Conservation (phyloP, 208 protist genomes). For the Spongospora subterranea region DNA sequence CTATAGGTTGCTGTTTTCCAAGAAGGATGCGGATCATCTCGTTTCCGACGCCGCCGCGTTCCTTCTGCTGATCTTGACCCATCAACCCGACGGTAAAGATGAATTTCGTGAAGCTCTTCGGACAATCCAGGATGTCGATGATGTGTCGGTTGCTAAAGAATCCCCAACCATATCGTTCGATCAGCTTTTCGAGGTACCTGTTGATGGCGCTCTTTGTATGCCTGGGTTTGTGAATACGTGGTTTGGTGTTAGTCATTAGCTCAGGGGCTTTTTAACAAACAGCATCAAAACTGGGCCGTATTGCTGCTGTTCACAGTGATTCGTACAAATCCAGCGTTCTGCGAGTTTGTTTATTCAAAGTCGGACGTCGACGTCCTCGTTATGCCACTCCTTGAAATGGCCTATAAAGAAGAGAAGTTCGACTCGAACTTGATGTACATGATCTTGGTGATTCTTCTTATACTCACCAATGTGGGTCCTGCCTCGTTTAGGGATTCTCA, state of each 20-base stretch:
- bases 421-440: conserved; percentile 37
- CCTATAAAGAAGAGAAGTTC: conserved; percentile 27
- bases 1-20: conserved; percentile 11
- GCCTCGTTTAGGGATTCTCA: neutral
- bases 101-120: neutral
- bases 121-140: neutral
- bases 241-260: neutral
- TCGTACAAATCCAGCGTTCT: neutral
- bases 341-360: conserved; percentile 47
- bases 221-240: neutral
- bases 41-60: conserved; percentile 44
- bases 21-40: neutral
- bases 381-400: conserved; percentile 40
- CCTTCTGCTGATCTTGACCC: neutral
- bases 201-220: neutral
- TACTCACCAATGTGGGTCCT: conserved; percentile 6
- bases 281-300: neutral
- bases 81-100: neutral
- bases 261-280: neutral
- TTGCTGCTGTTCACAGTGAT: conserved; percentile 38
- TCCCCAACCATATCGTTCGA: neutral
- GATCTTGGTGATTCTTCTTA: conserved; percentile 37
- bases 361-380: conserved; percentile 50
- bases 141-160: neutral
- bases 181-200: neutral